Base-by-base conservation (phyloP, 176 grass and related monocot genomes). In the Triticum urartu region DNA sequence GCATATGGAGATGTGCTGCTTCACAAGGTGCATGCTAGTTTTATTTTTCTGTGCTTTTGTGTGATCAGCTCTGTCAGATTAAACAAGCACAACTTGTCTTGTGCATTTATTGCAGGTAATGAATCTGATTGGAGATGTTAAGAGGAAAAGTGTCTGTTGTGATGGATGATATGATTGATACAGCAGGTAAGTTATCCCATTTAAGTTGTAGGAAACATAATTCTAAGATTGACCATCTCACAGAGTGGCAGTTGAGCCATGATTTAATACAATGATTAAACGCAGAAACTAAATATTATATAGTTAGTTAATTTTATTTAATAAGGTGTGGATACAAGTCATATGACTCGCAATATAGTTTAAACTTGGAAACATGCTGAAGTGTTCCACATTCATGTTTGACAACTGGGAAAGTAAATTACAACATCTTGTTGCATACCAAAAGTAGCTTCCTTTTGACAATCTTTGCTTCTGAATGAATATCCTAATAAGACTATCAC, bases 71-170 rank as follows among this genome's bases (percentile, higher is more conserved):
- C 2, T 64, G 22, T 50, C 32, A 78, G 14, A 52, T 86, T 86
- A 62, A 68, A 32, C 21, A 69, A 43, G 5, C 68, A 56, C 2
- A 32, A 48, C 67, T 54, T 80, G 88, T 81, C 70, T 81, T 64
- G 63, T 77, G 20, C 62, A 14, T 83, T 87, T 87, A 54, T 78
- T 86, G 50, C 86, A 98, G 96, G 96, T 95, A 83, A 98, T 98
- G 93, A 98, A 98, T 89, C 90, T 98, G 63, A 98, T 98, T 90
- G 96, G 96, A 25, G 96, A 98, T 82, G 96, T 98, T 88, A 94
- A 43, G 75, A 79, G 96, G 96, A 91, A 95, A 98, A 90, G 95
- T 98, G 66, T 93, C 95, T 77, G 95, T 95, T 84, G 95, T 98
- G 95, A 69, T 98, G 81, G 96, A 95, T 79, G 96, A 98, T 81